Base-by-base conservation (phyloP, 2,329 filamentous ascomycete genomes). In the Alternaria hordeiaustralica region DNA sequence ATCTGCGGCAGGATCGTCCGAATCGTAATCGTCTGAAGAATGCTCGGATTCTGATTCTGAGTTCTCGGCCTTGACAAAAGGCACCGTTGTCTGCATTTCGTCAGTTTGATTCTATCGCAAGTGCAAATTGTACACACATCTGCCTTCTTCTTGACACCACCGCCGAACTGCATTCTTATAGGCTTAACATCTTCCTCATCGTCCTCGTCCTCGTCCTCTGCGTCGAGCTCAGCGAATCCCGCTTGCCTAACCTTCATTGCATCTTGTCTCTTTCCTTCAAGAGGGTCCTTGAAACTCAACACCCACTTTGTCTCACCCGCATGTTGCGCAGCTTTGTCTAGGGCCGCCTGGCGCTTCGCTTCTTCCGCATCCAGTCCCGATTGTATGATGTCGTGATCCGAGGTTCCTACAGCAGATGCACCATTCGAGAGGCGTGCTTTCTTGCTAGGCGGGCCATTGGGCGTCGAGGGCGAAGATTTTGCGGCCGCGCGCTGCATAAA, bases 401-500 rank as follows among this genome's bases (percentile, higher is more conserved):
- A 71, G 2, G 74, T 75, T 23, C 62, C 64, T 64, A 69, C 75
- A 20, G 71, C 75, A 63, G 70, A 78, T 5, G 61, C 43, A 82
- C 78, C 76, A 79, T 79, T 70, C 10, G 84, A 83, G 12, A 85
- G 79, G 74, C 90, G 91, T 67, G 88, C 87, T 69, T 89, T 89
- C 79, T 94, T 94, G 13, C 86, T 73, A 2, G 83, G 80, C n/a
- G 82, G 87, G 18, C 85, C 83, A 20, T 87, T 85, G 54, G 82
- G 62, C 79, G 85, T 74, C 78, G 83, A 75, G 67, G 86, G 78
- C 63, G 84, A 77, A 6, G 82, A 83, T 23, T 90, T 87, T 54
- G 90, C 89, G 54, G 89, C 91, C 66, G 92, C 92, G 74, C 94
- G 88, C 84, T 97, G 94, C 94, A 97, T 97, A 78, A 97, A 97